Conservation (phyloP, 108 stramenopile genomes). For the Fragilaria radians region DNA sequence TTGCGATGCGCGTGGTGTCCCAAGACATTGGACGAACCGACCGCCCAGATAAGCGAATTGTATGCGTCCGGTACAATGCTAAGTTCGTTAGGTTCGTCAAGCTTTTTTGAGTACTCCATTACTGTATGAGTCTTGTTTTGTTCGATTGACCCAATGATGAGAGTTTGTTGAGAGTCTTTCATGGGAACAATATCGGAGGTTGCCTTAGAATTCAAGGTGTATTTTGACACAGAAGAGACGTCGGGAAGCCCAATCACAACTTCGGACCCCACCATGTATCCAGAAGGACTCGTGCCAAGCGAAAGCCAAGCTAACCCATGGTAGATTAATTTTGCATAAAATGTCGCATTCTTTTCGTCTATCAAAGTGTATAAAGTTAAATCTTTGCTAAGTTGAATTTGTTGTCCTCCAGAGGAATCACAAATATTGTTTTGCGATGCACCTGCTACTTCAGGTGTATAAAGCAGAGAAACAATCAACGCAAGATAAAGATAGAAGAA, state of each 20-base stretch:
- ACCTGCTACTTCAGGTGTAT: too few relatives aligned
- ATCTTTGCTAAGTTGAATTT: neutral
- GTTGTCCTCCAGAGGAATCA: too few relatives aligned
- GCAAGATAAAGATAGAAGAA: too few relatives aligned
- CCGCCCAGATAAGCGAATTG: slow-evolving; percentile 1
- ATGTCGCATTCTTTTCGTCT: neutral
- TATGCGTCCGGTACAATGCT: neutral
- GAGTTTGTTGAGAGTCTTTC: slow-evolving; percentile 35
- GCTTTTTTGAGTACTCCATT: slow-evolving; percentile 56
- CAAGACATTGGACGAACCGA: slow-evolving; percentile 2
- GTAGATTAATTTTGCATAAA: neutral
- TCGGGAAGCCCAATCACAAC: slow-evolving; percentile 56
- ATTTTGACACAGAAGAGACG: slow-evolving; percentile 27
- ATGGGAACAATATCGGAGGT: slow-evolving; percentile 23
- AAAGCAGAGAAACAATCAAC: too few relatives aligned
- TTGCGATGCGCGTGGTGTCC: neutral
- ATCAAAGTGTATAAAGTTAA: neutral
- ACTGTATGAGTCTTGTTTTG: slow-evolving; percentile 32
- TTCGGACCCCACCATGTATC: slow-evolving; percentile 35
- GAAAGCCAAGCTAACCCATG: slow-evolving; percentile 32
- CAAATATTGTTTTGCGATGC: too few relatives aligned
- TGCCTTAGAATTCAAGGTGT: slow-evolving; percentile 23
- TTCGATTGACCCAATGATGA: slow-evolving; percentile 31
- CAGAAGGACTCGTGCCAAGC: slow-evolving; percentile 22
- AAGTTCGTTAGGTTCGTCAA: slow-evolving; percentile 25